Base-by-base conservation (phyloP, 2,329 filamentous ascomycete species). In the Hyphodiscus sp. region DNA sequence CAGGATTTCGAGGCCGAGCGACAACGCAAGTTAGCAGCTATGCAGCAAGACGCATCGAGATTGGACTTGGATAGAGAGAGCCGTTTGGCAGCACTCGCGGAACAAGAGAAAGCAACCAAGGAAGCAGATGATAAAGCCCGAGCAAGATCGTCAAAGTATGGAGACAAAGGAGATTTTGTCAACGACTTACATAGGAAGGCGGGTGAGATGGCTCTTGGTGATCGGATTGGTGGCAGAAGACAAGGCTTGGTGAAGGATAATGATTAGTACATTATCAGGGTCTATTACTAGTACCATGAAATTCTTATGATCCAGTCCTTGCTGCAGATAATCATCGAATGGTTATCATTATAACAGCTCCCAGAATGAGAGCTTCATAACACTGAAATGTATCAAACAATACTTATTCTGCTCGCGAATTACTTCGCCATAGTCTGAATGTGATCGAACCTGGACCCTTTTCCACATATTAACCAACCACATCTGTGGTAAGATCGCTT, bases 11-110 rank as follows among this genome's bases (percentile, higher is more conserved):
- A 78, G 19, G 78, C 81, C 20, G 83, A 86, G 57, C 76, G 77
- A n/a, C 82, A 83, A 13, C 77, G 79, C 20, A 88, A 83, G 66
- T 71, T 90, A 18, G 86, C 83, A 16, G 84, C 82, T 9, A 90
- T 91, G 87, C 85, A 88, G 67, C 78, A 79, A 18, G 85, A 83
- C 26, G 87, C 87, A 4, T 77, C 76, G 1, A 81, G 86, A 11
- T 74, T 95, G 47, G 87, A 92, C 62, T 67, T 74, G n/a, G 83
- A 87, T 61, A 83, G 90, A 30, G 80, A 81, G 59, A 77, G 79
- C 55, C 80, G 89, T 20, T 73, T 95, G 10, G 80, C 81, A 0
- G 81, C 82, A 1, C 72, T 91, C 18, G 83, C 81, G 20, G 80
- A 82, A 58, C 76, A 76, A 56, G 89, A 95, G 61, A 77, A 79